Percentiles rank a stretch among this genome's conserved stretches.
phyloP scores from a whole-genome alignment of 2,329 filamentous ascomycete species.

The Teratosphaeria epicoccoides region DNA sequence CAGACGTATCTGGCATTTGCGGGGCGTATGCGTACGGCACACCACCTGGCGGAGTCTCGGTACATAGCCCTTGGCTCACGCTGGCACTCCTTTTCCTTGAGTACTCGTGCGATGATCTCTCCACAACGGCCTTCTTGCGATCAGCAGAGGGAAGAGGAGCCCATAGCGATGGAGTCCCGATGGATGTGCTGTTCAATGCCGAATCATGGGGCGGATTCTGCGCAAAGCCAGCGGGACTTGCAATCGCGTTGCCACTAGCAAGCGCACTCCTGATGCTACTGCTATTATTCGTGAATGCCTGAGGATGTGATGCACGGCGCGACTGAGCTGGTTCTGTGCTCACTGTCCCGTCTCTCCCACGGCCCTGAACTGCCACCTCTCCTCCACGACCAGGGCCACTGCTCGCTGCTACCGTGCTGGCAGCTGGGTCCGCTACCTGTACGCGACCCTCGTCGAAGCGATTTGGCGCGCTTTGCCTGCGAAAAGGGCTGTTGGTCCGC shows the following conservation, averaged over 20 bases:
- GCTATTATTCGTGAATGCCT: background rate
- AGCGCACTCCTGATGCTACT: background rate
- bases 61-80: background rate
- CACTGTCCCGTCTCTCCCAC: background rate
- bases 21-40: slow-evolving; percentile 1
- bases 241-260: background rate
- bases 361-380: background rate
- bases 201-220: background rate
- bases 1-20: background rate
- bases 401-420: background rate
- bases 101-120: background rate
- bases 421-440: background rate
- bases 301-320: background rate
- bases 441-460: slow-evolving; percentile 1
- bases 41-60: slow-evolving; percentile 1
- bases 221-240: background rate
- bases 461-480: slow-evolving; percentile 7
- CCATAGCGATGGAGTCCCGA: background rate
- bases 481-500: background rate
- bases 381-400: background rate
- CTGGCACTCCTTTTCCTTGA: background rate
- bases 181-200: background rate
- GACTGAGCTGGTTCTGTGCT: background rate
- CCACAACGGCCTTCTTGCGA: background rate
- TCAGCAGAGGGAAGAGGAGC: background rate